phyloP scores from a whole-genome alignment of 1,284 basidiomycete genomes.

The Cutaneotrichosporon cavernicola region DNA sequence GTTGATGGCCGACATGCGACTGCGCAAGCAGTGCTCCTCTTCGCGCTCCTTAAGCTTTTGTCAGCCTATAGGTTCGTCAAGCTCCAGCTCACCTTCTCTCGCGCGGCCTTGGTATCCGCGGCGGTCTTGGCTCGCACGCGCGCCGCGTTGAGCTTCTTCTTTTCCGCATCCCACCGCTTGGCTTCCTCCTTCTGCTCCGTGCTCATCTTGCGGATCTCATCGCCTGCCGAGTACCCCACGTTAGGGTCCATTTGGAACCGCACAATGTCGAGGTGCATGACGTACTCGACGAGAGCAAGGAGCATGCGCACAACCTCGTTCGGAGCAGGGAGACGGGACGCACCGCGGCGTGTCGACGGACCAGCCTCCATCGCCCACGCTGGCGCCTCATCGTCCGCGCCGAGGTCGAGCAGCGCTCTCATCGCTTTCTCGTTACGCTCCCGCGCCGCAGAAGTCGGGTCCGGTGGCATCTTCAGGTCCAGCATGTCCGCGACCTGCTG shows the following conservation, averaged over 20 bases:
- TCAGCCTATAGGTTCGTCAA: background rate
- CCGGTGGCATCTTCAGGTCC: constrained; percentile 26
- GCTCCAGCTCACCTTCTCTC: constrained; percentile 30
- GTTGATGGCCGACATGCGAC: constrained; percentile 29
- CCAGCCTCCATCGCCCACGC: constrained; percentile 33
- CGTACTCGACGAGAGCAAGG: constrained; percentile 35
- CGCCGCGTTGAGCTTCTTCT: constrained; percentile 37
- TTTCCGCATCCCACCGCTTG: constrained; percentile 34
- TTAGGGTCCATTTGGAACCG: constrained; percentile 30
- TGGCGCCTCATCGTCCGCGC: constrained; percentile 31
- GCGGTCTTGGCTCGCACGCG: constrained; percentile 32
- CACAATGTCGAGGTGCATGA: constrained; percentile 27
- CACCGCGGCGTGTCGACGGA: constrained; percentile 33
- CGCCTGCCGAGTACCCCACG: constrained; percentile 23
- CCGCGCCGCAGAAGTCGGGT: constrained; percentile 12
- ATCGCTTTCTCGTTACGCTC: constrained; percentile 32
- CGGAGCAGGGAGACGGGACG: constrained; percentile 38
- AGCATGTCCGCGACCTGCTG: constrained; percentile 28
- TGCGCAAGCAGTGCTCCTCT: constrained; percentile 27
- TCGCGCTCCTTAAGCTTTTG: constrained; percentile 22
- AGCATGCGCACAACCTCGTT: constrained; percentile 47
- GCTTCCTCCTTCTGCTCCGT: constrained; percentile 25
- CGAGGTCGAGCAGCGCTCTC: constrained; percentile 36
- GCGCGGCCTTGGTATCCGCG: constrained; percentile 33
- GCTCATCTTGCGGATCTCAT: constrained; percentile 20